Base-by-base conservation (phyloP, 805 yeast species). In the Danielia oregonensis region DNA sequence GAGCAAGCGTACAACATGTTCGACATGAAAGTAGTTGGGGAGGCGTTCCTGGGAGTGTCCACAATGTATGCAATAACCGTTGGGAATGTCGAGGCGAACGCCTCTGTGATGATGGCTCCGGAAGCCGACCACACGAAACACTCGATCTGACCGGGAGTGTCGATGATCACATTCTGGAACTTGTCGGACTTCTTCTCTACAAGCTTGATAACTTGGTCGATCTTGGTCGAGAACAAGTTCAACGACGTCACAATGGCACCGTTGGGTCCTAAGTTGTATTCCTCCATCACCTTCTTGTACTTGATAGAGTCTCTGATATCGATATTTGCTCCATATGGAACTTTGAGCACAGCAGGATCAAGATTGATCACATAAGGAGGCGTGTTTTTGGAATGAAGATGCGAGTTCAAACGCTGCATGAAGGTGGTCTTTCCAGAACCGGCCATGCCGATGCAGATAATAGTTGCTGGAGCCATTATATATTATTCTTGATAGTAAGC, bases 1-100 rank as follows among this genome's bases (percentile, higher is more conserved):
- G 97, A 91, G 65, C 98, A 93, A 0, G 99, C 98, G 55, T 93
- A 93, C 22, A 93, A 74, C 99, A 93, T 93, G 59, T 93, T 93
- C 35, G 97, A 89, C 77, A 93, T 93, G 59, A 93, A 93, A 2
- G 99, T 93, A 0, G 96, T 85, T 27, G 98, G 98, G 2, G 94
- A 81, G 2, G 95, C 69, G 41, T 89, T 84, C 57, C 98, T 74
- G 32, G 98, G 98, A 1, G 98, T 93, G 55, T 93, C 99, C 17
- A 93, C 93, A 43, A 93, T 82, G 57, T 93, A 93, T 0, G 97
- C 97, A 43, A 93, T 78, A 17, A 93, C 86, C 0, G 98, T 93
- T 12, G 99, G 99, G 57, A 87, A 86, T 4, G 94, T 79, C 0
- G 95, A 83, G 1, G 97, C 98, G 64, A 93, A 86, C 0, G 97